These are phyloP conservation scores for Zanthoxylum bungeanum DNA, from an alignment of 345 rosid species.

Conservation along the genomic window DNA sequence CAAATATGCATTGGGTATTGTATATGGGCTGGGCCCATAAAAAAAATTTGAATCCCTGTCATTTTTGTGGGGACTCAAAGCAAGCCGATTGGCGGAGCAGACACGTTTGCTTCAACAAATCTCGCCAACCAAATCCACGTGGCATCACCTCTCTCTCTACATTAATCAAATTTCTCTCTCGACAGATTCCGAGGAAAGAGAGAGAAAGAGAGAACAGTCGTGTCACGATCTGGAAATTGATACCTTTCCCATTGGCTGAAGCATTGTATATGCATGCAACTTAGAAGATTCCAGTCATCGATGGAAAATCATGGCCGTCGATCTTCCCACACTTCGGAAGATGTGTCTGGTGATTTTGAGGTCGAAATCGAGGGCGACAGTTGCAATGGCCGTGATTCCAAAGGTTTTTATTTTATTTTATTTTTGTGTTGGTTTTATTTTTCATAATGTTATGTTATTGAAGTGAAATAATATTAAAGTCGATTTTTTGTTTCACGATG, in stretches of 20 bases:
- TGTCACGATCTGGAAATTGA: background rate
- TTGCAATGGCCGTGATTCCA: background rate
- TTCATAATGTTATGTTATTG: background rate
- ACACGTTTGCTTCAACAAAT: no score
- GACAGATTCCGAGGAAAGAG: no score
- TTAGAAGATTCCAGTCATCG: background rate
- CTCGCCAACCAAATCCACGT: no score
- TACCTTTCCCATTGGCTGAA: background rate
- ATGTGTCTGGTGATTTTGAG: background rate
- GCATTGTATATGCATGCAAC: background rate
- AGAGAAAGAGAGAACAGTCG: background rate
- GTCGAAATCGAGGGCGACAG: background rate
- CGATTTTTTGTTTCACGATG: background rate
- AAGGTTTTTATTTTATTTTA: background rate
- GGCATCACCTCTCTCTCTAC: no score
- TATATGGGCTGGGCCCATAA: no score
- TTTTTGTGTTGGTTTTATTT: background rate
- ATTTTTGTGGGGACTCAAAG: no score
- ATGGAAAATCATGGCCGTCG: background rate
- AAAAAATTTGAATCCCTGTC: no score
- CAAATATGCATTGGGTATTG: no score
- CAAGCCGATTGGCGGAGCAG: no score
- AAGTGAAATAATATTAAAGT: background rate
- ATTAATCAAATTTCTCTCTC: no score
- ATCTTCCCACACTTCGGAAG: slow-evolving; percentile 4